phyloP scores from a whole-genome alignment of 2,329 filamentous ascomycete species.

The Dissoconium aciculare region DNA sequence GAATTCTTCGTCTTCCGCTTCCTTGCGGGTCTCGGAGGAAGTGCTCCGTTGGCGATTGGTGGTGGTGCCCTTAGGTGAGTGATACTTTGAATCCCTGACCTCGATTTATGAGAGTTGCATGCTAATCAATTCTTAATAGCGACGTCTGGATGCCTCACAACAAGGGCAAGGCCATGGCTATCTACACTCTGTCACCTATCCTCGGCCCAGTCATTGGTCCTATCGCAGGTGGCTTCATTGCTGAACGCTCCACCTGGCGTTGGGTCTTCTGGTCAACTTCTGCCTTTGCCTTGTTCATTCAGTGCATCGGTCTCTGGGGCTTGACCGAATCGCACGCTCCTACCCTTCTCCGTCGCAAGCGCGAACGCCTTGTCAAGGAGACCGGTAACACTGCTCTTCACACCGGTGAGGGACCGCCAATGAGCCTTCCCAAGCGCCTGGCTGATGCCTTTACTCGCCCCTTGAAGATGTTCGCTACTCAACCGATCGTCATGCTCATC shows the following conservation, averaged over 20 bases:
- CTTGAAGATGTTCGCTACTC: constrained; percentile 16
- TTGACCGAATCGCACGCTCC: constrained; percentile 50
- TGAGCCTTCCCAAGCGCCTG: constrained; percentile 14
- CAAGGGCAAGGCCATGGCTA: constrained; percentile 18
- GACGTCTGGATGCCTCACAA: constrained; percentile 20
- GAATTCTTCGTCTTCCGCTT: constrained; percentile 23
- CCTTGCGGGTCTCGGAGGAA: constrained; percentile 19
- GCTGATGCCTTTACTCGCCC: constrained; percentile 15
- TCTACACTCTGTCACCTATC: constrained; percentile 20
- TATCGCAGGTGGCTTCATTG: constrained; percentile 48
- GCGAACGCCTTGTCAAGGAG: constrained; percentile 34
- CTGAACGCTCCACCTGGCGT: constrained; percentile 50
- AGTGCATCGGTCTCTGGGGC: constrained; percentile 56
- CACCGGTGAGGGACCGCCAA: constrained; percentile 14
- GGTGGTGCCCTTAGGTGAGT: constrained; percentile 14
- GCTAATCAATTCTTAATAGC: constrained; percentile 10
- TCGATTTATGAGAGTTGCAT: too few relatives aligned
- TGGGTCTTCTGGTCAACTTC: constrained; percentile 80
- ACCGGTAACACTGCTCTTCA: constrained; percentile 14
- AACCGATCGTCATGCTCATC: constrained; percentile 15
- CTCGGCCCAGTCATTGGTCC: constrained; percentile 33
- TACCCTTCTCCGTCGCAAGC: constrained; percentile 44
- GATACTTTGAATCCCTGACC: too few relatives aligned
- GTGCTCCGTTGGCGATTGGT: constrained; percentile 20
- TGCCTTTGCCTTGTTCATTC: constrained; percentile 55